These are phyloP conservation scores for Elsinoe perseae DNA, from an alignment of 2,329 filamentous ascomycete genomes.

Conservation along the genomic window DNA sequence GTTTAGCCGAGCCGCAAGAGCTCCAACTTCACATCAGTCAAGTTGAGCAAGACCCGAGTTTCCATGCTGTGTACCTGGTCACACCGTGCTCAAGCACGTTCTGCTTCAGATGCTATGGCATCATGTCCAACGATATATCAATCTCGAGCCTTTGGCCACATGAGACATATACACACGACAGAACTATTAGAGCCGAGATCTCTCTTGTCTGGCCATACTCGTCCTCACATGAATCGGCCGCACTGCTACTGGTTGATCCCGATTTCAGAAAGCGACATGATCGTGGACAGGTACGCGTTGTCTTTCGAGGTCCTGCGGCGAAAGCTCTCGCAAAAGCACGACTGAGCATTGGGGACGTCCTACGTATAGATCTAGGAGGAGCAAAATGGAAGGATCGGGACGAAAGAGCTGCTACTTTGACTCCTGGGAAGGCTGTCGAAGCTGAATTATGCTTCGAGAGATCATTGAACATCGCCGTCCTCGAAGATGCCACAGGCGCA, in stretches of 20 bases:
- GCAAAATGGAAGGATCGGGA: conserved; percentile 55
- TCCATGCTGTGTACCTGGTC: no score
- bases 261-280: conserved; percentile 71
- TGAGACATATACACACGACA: conserved; percentile 21
- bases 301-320: conserved; percentile 64
- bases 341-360: conserved; percentile 69
- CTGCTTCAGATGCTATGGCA: conserved; percentile 3
- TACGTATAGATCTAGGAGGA: conserved; percentile 62
- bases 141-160: conserved; percentile 27
- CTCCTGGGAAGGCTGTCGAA: conserved; percentile 49
- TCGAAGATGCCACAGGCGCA: conserved; percentile 18
- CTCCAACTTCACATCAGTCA: not conserved
- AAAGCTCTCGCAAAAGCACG: conserved; percentile 58
- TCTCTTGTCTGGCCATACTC: conserved; percentile 91
- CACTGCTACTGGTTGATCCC: conserved; percentile 74
- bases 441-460: conserved; percentile 49
- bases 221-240: conserved; percentile 62
- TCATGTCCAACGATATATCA: conserved; percentile 22
- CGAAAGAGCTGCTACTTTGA: conserved; percentile 44
- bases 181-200: conserved; percentile 58
- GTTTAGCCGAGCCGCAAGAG: not conserved
- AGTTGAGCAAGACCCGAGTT: no score
- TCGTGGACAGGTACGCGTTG: conserved; percentile 72
- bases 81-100: not conserved
- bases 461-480: conserved; percentile 32